Evolutionary conservation across 2,329 filamentous ascomycete species (phyloP), one percentile per base, ranked within the genome.

Genomic region (Botrytis medusae): DNA sequence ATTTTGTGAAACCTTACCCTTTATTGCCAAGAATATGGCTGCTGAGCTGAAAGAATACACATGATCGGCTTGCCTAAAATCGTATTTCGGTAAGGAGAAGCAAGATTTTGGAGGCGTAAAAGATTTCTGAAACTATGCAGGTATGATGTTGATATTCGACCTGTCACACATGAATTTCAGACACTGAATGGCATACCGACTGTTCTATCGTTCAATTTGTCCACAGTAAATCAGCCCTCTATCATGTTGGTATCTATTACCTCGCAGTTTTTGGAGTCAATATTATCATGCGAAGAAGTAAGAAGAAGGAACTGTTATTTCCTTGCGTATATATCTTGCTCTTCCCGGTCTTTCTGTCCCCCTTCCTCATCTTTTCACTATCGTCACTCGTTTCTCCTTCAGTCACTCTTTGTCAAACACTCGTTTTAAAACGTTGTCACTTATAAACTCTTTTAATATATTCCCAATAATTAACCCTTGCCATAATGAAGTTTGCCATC

Each of bases 401-500:
- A 46, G 60, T 72, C 60, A 32, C 61, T 72, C 69, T 65, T 67
- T 72, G 59, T 42, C 7, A 71, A n/a, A 44, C 37, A 32, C 20
- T 72, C 46, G 37, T 65, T 67, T 54, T 48, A 42, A 7, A 37
- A 25, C 34, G 22, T 34, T 25, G 57, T 29, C 44, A 25, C 12
- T 40, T 5, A 40, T 32, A 40, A 37, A n/a, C 22, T n/a, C 32
- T 40, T 25, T 67, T 67, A 46, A 65, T 72, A 65, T 32, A 71
- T 12, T 34, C 20, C 46, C 34, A 65, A 3, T 57, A 42, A 9
- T 25, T 57, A 18, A 14, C 25, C 5, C 34, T 42, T 57, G 4
- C 16, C 48, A 40, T 12, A 46, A 77, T 77, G 76, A 77, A 75
- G 59, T 73, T 76, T 62, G 73, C 69, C 9, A 72, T 62, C 10